A percentile compares a stretch with the other conserved stretches of the same genome.
phyloP scores from a whole-genome alignment of 768 basidiomycete genomes.

The Sutorius australiensis region DNA sequence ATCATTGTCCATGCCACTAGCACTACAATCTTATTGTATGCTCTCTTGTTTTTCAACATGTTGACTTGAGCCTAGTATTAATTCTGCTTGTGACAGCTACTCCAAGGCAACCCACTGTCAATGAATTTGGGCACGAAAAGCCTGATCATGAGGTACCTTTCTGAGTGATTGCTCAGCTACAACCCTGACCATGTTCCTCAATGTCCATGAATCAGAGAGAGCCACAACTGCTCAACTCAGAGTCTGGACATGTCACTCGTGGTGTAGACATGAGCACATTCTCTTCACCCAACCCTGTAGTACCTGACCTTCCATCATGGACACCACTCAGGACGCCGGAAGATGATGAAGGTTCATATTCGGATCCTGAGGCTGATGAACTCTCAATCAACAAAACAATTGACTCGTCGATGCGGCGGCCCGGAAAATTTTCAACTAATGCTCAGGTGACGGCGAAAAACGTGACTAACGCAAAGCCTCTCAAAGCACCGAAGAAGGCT shows the following conservation, averaged over 20 bases:
- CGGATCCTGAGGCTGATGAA: conserved; percentile 13
- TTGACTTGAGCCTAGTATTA: neutral
- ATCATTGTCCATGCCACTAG: neutral
- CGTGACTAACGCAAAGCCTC: neutral
- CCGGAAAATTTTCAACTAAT: neutral
- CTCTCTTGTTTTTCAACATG: neutral
- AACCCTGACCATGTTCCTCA: conserved; percentile 4
- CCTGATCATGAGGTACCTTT: conserved; percentile 12
- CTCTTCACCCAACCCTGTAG: neutral
- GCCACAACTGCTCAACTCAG: conserved; percentile 1
- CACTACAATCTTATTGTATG: conserved; percentile 13
- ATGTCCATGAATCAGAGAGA: conserved; percentile 9
- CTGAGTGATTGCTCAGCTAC: neutral
- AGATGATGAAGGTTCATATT: neutral
- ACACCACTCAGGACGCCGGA: conserved; percentile 8
- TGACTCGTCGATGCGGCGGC: neutral
- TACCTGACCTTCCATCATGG: conserved; percentile 24
- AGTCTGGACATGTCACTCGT: neutral
- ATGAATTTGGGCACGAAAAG: conserved; percentile 1
- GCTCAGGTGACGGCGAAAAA: neutral
- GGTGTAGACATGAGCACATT: neutral
- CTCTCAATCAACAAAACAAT: neutral
- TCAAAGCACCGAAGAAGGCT: conserved; percentile 11
- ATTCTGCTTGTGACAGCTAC: conserved; percentile 9
- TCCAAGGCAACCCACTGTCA: conserved; percentile 13